Conservation (phyloP, 441 rosid genomes). For the Populus hybrid region DNA sequence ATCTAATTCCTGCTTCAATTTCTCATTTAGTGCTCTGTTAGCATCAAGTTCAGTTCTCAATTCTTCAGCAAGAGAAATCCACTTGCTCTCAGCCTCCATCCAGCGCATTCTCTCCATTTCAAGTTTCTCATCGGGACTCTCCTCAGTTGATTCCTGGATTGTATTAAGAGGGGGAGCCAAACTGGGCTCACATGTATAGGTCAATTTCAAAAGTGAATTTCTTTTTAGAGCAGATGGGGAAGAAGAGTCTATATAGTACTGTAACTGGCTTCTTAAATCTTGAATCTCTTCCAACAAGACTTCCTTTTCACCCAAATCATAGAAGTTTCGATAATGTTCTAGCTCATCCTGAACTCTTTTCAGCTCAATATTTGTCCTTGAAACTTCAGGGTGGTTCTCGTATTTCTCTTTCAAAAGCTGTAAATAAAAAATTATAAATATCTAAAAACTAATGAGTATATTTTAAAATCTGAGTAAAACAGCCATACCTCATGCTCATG, state of each 20-base stretch:
- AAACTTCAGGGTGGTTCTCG: slow-evolving; percentile 89
- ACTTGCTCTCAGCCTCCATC: slow-evolving; percentile 89
- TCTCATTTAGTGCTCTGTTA: slow-evolving; percentile 46
- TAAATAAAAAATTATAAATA: slow-evolving; percentile 17
- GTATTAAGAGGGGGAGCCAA: slow-evolving; percentile 37
- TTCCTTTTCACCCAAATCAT: slow-evolving; percentile 86
- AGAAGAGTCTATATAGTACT: slow-evolving; percentile 68
- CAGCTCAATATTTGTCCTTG: slow-evolving; percentile 65
- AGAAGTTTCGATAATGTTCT: slow-evolving; percentile 72
- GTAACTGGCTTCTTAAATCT: slow-evolving; percentile 84
- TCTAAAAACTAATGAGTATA: slow-evolving; percentile 5
- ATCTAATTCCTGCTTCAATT: slow-evolving; percentile 67
- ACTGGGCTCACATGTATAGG: slow-evolving; percentile 54
- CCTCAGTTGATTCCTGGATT: slow-evolving; percentile 61
- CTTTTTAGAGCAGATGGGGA: slow-evolving; percentile 45
- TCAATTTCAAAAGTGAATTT: slow-evolving; percentile 54
- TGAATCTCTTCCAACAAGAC: slow-evolving; percentile 92
- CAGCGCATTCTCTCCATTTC: slow-evolving; percentile 63
- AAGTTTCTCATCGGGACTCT: slow-evolving; percentile 52
- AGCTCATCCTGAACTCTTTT: slow-evolving; percentile 83
- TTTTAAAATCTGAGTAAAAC: slow-evolving; percentile 17
- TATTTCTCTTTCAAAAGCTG: slow-evolving; percentile 91
- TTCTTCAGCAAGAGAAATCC: slow-evolving; percentile 91
- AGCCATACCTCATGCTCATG: slow-evolving; percentile 76
- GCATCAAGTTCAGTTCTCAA: slow-evolving; percentile 75